A percentile compares a stretch with the other conserved stretches of the same genome.
Evolutionary conservation across 805 yeast species (phyloP).

Genomic region (Starmerella tilneyi): DNA sequence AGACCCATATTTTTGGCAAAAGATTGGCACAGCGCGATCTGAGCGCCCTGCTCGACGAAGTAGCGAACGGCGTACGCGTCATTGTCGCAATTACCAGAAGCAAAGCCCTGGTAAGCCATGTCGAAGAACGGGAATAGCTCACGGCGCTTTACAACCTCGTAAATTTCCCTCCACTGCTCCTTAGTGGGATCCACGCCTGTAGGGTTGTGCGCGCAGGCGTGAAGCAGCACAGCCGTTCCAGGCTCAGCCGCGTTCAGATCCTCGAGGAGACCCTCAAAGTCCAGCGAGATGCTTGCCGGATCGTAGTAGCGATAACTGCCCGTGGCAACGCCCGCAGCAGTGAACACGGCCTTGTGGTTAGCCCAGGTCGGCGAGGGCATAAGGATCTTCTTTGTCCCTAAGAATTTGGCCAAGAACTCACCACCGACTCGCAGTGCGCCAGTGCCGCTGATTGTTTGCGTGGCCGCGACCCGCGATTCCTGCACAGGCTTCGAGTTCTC

Average conservation of each 20-base stretch:
- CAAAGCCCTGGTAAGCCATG: conserved; percentile 93
- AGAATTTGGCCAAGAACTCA: conserved; percentile 58
- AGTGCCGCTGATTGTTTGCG: conserved; percentile 90
- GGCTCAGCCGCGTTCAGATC: conserved; percentile 47
- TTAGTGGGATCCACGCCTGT: conserved; percentile 85
- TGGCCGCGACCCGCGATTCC: conserved; percentile 60
- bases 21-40: conserved; percentile 63
- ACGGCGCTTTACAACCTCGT: conserved; percentile 49
- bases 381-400: conserved; percentile 45
- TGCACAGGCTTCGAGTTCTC: conserved; percentile 48
- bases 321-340: conserved; percentile 54
- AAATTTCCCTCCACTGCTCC: conserved; percentile 70
- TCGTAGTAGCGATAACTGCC: conserved; percentile 65
- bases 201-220: conserved; percentile 96
- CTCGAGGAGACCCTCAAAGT: conserved; percentile 50
- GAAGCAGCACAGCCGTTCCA: conserved; percentile 63
- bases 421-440: conserved; percentile 85
- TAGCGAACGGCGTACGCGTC: conserved; percentile 53
- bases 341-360: conserved; percentile 73
- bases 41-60: conserved; percentile 36
- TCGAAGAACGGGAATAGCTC: conserved; percentile 73
- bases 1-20: conserved; percentile 93
- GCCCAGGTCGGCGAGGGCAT: conserved; percentile 93
- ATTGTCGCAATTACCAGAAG: conserved; percentile 67
- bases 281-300: conserved; percentile 48